phyloP scores from a whole-genome alignment of 2,329 filamentous ascomycete genomes.

The Sporothrix brunneoviolacea region DNA sequence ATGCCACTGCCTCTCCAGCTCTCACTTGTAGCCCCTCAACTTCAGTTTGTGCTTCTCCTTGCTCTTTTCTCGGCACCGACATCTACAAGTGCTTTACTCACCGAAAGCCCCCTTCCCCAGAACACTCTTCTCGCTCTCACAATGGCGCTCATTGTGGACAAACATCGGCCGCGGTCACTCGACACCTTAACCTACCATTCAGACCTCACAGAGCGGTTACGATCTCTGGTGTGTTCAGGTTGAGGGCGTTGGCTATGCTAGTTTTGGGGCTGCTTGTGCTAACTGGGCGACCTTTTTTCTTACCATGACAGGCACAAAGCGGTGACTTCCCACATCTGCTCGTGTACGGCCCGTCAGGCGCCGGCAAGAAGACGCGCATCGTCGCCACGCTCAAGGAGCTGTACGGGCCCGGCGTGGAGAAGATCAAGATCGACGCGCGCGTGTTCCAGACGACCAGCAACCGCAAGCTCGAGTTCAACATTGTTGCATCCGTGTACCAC shows the following conservation, averaged over 20 bases:
- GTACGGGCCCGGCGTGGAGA: constrained; percentile 94
- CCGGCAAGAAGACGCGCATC: constrained; percentile 95
- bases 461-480: constrained; percentile 98
- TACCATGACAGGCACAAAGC: constrained; percentile 67
- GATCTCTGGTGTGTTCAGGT: constrained; percentile 62
- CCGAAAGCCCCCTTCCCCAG: too few relatives aligned
- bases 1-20: not conserved
- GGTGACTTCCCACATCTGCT: constrained; percentile 97
- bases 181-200: constrained; percentile 79
- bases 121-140: constrained; percentile 10
- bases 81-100: too few relatives aligned
- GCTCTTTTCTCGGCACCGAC: not conserved
- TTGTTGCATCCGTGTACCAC: constrained; percentile 94
- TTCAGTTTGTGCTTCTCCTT: not conserved
- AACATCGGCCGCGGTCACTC: constrained; percentile 65
- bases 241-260: too few relatives aligned
- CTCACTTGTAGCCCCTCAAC: not conserved
- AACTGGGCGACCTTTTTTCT: not conserved
- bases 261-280: not conserved
- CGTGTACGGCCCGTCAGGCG: constrained; percentile 92
- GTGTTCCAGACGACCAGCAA: constrained; percentile 94
- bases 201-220: constrained; percentile 79
- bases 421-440: constrained; percentile 98
- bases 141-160: constrained; percentile 67
- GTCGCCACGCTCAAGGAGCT: constrained; percentile 92